A percentile compares a stretch with the other conserved stretches of the same genome.
phyloP scores from a whole-genome alignment of 805 yeast species.

The Hyphopichia homilentoma region DNA sequence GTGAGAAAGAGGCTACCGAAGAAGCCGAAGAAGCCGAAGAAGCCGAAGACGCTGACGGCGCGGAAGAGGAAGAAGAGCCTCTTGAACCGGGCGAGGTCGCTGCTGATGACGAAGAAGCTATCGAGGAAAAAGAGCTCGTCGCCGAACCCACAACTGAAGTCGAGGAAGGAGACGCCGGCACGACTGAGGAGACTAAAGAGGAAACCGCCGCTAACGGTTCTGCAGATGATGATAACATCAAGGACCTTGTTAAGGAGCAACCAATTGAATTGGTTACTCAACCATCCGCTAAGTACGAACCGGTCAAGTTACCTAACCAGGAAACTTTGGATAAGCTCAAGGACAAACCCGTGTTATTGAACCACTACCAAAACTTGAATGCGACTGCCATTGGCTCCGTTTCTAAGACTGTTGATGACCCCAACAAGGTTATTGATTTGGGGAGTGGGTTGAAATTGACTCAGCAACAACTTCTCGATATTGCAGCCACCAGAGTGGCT shows the following conservation, averaged over 20 bases:
- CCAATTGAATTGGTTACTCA: constrained; percentile 34
- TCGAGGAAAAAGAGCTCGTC: constrained; percentile 7
- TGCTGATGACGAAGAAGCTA: constrained; percentile 18
- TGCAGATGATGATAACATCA: constrained; percentile 23
- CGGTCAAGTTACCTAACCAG: constrained; percentile 33
- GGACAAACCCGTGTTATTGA: constrained; percentile 47
- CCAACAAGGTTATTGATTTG: constrained; percentile 45
- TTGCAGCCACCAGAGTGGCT: constrained; percentile 53
- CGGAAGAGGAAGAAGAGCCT: constrained; percentile 7
- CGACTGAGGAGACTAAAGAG: constrained; percentile 8
- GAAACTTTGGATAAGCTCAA: constrained; percentile 34
- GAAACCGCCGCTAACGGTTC: constrained; percentile 7
- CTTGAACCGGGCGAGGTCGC: constrained; percentile 8
- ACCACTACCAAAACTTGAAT: constrained; percentile 47
- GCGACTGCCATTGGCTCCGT: constrained; percentile 45
- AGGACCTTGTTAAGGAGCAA: constrained; percentile 20
- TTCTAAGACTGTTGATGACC: constrained; percentile 44
- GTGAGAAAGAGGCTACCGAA: constrained; percentile 6
- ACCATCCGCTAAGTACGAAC: constrained; percentile 31
- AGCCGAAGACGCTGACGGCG: constrained; percentile 9
- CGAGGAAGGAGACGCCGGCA: constrained; percentile 18
- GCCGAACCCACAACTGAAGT: constrained; percentile 5
- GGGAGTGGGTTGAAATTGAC: constrained; percentile 55
- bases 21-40: constrained; percentile 9
- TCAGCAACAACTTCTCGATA: constrained; percentile 51